Base-by-base conservation (phyloP, 2,329 filamentous ascomycete genomes). In the Annulohypoxylon truncatum region DNA sequence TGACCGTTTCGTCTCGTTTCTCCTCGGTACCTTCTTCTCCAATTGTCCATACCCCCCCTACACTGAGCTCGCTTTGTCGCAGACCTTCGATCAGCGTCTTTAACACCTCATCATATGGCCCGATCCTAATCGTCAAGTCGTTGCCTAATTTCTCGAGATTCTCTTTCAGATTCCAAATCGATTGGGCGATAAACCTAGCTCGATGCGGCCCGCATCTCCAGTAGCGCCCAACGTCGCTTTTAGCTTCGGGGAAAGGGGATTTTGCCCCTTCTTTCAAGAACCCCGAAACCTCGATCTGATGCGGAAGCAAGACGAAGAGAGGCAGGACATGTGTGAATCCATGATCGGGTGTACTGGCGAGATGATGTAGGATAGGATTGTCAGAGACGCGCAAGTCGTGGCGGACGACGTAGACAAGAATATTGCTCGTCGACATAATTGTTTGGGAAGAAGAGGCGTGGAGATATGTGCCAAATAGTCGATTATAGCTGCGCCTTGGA, bases 181-280 rank as follows among this genome's bases (percentile, higher is more conserved):
- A 88, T 76, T 95, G 85, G 0, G 88, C 89, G 28, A 92, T 79
- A 75, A 94, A 95, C 75, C 88, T 90, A 57, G 88, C 87, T 33
- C 92, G 85, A 72, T 92, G 87, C 4, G 87, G 88, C 2, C 92
- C 92, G 72, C 90, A 93, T 74, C 92, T 83, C 89, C 90, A 93
- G 74, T 92, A 92, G 1, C 83, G 81, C 10, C 85, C 90, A 2
- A 91, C 79, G n/a, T 82, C 76, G 71, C 90, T 92, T 61, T 85
- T 83, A 2, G 92, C 90, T 72, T 89, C 86, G 0, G 89, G 89
- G 67, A 91, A 94, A 0, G 92, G 92, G 5, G 85, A 91, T 51
- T 81, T 78, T 51, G 79, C 72, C 9, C 82, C 79, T 47, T 84
- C 76, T 12, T 79, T 78, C n/a, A 94, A 79, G 72, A 95, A 92